Conservation (phyloP, 1,284 basidiomycete species). For the Papiliotrema laurentii region DNA sequence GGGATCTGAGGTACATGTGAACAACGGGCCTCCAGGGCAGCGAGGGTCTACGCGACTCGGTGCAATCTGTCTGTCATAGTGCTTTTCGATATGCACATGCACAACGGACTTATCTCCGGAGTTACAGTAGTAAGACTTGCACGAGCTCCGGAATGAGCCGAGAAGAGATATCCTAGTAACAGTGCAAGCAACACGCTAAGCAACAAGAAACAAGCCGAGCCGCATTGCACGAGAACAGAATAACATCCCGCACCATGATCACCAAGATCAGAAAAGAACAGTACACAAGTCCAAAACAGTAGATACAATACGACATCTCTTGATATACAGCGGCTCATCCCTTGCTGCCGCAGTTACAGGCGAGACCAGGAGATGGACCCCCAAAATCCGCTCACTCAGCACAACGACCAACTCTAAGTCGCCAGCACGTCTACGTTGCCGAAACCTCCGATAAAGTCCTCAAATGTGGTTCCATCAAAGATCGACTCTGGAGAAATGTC, state of each 20-base stretch:
- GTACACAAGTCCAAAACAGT: no score
- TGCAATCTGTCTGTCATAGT: no score
- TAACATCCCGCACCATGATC: no score
- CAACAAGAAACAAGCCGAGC: no score
- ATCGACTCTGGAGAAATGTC: neutral
- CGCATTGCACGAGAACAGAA: no score
- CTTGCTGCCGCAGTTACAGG: no score
- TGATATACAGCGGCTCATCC: neutral
- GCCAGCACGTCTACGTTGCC: neutral
- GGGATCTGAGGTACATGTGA: neutral
- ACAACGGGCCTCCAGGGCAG: no score
- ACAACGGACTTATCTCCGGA: neutral
- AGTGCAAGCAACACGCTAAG: no score
- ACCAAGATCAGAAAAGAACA: no score
- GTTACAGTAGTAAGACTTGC: neutral
- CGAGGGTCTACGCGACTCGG: no score
- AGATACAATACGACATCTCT: neutral
- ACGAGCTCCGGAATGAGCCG: neutral
- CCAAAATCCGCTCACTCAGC: neutral
- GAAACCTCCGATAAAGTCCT: neutral
- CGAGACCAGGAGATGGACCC: no score
- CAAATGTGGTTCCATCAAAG: neutral
- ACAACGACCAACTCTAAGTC: neutral
- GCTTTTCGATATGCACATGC: neutral
- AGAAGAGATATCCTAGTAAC: neutral